These are phyloP conservation scores for Candida odintsovae DNA, from an alignment of 805 yeast genomes.

Conservation along the genomic window DNA sequence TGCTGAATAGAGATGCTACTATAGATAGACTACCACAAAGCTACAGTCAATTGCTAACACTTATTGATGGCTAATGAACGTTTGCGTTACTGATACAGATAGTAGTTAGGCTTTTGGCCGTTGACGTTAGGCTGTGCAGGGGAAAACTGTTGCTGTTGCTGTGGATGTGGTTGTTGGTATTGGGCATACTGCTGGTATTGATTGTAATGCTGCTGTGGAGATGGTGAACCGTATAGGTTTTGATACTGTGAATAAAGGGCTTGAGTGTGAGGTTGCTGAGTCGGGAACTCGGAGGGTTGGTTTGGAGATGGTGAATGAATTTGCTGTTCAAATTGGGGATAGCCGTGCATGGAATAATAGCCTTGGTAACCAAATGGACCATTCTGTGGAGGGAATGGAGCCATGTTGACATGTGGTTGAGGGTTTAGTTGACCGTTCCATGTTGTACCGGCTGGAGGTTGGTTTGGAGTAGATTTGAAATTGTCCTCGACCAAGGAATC, in stretches of 20 bases:
- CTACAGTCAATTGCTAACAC: neutral
- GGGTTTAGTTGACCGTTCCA: neutral
- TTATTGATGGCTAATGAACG: neutral
- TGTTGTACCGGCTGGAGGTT: neutral
- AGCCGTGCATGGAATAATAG: neutral
- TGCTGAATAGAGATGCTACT: neutral
- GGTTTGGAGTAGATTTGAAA: neutral
- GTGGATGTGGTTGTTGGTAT: neutral
- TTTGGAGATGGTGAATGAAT: neutral
- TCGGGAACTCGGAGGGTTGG: neutral
- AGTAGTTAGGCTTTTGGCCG: neutral
- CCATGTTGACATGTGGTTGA: neutral
- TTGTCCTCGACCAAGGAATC: slow-evolving; percentile 25
- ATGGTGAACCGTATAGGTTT: neutral
- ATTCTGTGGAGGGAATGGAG: neutral
- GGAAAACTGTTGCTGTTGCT: neutral
- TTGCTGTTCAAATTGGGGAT: neutral
- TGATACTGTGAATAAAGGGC: neutral
- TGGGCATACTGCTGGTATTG: neutral
- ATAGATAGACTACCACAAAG: neutral
- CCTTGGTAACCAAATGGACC: neutral
- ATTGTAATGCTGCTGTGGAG: neutral
- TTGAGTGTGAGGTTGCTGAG: neutral
- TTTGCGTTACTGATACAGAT: neutral
- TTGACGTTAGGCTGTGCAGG: neutral